These are phyloP conservation scores for Lipomyces lipofer DNA, from an alignment of 805 yeast genomes.

Conservation along the genomic window DNA sequence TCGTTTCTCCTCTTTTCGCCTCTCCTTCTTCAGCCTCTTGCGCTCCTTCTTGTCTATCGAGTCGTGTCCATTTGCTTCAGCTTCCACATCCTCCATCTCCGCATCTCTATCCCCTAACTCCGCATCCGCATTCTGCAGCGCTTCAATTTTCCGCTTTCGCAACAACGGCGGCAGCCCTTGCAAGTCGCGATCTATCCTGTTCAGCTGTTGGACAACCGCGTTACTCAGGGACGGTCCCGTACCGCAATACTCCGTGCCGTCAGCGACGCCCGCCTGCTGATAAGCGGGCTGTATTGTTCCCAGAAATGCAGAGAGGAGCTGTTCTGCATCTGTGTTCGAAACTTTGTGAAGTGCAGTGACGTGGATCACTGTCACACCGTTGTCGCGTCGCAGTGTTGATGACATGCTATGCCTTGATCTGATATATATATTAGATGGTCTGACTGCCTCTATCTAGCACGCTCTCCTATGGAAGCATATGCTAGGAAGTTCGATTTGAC, in stretches of 20 bases:
- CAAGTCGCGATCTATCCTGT: slow-evolving; percentile 72
- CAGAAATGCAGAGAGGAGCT: slow-evolving; percentile 34
- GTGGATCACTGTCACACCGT: slow-evolving; percentile 33
- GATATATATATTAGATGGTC: neutral
- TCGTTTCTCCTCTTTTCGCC: slow-evolving; percentile 25
- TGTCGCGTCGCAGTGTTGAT: slow-evolving; percentile 13
- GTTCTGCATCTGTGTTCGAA: slow-evolving; percentile 34
- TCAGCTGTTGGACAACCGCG: slow-evolving; percentile 60
- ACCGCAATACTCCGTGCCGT: neutral
- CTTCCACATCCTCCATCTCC: neutral
- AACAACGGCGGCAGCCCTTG: slow-evolving; percentile 71
- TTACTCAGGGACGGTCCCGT: slow-evolving; percentile 37
- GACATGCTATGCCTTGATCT: slow-evolving; percentile 4
- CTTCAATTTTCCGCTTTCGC: slow-evolving; percentile 24
- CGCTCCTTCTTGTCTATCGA: slow-evolving; percentile 26
- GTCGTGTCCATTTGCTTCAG: neutral
- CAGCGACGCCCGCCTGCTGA: neutral
- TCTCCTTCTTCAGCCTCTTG: slow-evolving; percentile 26
- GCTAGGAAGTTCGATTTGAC: too few relatives aligned
- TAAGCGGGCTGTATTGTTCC: slow-evolving; percentile 41
- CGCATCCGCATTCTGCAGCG: slow-evolving; percentile 12
- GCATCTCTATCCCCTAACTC: slow-evolving; percentile 12
- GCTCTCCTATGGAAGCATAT: too few relatives aligned
- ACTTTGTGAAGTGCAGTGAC: slow-evolving; percentile 25
- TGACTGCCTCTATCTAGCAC: too few relatives aligned